Conservation (phyloP, 768 basidiomycete species). For the Pleurotus djamor region DNA sequence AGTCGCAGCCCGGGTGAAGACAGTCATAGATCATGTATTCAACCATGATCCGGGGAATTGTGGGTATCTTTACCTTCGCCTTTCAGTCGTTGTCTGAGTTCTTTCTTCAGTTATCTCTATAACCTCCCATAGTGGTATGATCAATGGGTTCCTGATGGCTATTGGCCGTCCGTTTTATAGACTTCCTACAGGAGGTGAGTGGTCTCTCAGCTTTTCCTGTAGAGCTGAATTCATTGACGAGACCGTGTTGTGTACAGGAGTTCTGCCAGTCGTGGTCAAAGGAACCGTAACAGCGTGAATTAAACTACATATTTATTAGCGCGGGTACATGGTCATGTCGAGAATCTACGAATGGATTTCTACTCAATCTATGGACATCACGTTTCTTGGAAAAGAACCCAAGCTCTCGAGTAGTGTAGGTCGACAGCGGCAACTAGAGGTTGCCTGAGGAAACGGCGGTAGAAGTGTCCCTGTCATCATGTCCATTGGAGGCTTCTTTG, state of each 20-base stretch:
- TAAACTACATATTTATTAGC: too few relatives aligned
- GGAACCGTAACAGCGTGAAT: neutral
- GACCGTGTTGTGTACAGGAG: conserved; percentile 11
- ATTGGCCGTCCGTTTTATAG: conserved; percentile 41
- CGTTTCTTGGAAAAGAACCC: too few relatives aligned
- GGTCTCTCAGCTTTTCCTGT: neutral
- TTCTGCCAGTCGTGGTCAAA: conserved; percentile 20
- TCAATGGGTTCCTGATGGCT: conserved; percentile 49
- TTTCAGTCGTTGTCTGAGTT: neutral
- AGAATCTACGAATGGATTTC: too few relatives aligned
- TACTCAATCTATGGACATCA: too few relatives aligned
- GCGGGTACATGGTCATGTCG: too few relatives aligned
- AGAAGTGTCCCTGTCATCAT: too few relatives aligned
- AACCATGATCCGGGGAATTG: conserved; percentile 40
- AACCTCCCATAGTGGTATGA: conserved; percentile 65
- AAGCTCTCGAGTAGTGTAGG: too few relatives aligned
- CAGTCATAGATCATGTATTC: conserved; percentile 58
- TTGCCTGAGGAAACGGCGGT: too few relatives aligned
- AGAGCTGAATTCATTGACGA: neutral
- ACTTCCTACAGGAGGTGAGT: conserved; percentile 64
- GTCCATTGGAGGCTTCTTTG: too few relatives aligned
- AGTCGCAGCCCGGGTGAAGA: conserved; percentile 42
- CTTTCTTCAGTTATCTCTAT: conserved; percentile 56
- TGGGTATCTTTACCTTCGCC: conserved; percentile 24
- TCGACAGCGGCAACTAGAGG: too few relatives aligned